Evolutionary conservation across 2,329 filamentous ascomycete genomes (phyloP).

Genomic region (Cercospora sp.): DNA sequence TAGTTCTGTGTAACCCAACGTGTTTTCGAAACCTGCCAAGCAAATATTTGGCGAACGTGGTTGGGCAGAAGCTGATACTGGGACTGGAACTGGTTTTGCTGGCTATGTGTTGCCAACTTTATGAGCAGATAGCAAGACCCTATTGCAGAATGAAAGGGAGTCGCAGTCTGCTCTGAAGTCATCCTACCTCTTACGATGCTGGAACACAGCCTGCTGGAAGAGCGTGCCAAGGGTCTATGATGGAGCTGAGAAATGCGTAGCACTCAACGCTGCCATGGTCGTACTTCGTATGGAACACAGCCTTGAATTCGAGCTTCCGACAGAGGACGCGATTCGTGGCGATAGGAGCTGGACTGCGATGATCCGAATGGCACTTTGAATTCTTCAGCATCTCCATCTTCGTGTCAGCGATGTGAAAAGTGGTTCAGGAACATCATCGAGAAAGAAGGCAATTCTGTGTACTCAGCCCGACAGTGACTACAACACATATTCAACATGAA

Average conservation of each 20-base stretch:
- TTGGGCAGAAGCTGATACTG: background rate
- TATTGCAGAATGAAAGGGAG: background rate
- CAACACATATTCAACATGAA: background rate
- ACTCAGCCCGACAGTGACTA: background rate
- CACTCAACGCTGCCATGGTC: background rate
- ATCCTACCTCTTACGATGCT: background rate
- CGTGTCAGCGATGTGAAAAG: background rate
- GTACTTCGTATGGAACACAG: background rate
- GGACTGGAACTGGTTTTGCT: background rate
- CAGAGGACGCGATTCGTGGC: background rate
- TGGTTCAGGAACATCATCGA: too few species aligned
- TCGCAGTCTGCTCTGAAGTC: background rate
- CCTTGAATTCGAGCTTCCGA: background rate
- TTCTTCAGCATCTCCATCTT: background rate
- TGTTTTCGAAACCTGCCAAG: background rate
- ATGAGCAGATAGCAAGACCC: background rate
- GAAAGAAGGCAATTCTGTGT: too few species aligned
- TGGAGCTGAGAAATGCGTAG: background rate
- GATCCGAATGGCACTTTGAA: background rate
- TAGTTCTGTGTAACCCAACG: slow-evolving; percentile 1
- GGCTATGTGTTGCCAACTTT: background rate
- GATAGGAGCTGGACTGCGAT: background rate
- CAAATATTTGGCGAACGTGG: background rate
- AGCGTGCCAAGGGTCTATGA: background rate
- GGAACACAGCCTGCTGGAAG: background rate